Base-by-base conservation (phyloP, 345 rosid genomes). In the Durio zibethinus region DNA sequence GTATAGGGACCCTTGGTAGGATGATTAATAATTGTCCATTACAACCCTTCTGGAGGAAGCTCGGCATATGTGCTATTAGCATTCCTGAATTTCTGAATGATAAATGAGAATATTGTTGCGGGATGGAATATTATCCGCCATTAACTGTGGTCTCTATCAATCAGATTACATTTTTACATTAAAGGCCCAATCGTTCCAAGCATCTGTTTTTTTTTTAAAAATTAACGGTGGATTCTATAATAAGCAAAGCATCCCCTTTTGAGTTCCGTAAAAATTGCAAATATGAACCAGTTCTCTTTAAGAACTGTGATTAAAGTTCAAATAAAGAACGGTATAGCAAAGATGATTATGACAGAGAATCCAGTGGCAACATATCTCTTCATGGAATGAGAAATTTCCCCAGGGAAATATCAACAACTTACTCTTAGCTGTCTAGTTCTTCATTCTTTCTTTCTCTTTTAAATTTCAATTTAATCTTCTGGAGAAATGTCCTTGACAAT, bases 231-330 rank as follows among this genome's bases (percentile, higher is more conserved):
- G 77, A 84, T 82, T 83, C 59, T 45, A 21, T 5, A 45, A 50
- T 52, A 83, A 83, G 83, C 80, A 52, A 78, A 57, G 87, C 36
- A 84, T 84, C 79, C 31, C 56, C 71, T 76, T 76, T 81, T 12
- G 52, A 77, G 33, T 47, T 78, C 50, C 40, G 80, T 35, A 64
- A 52, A 76, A 79, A 68, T 65, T 36, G 77, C 75, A 59, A 20
- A 61, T 54, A 36, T 5, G 53, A 57, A 72, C 14, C 18, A 10
- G 23, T 71, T 20, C 54, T 60, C 77, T 75, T 79, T 57, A 40
- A 40, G 10, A 38, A 75, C 80, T 80, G 79, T 80, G 64, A 70
- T 67, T 75, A 80, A 77, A 79, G 79, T 67, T 69, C 10, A 43
- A 35, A 29, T 23, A 64, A 65, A 59, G 47, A 59, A 81, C 63